Base-by-base conservation (phyloP, 192 early-diverging fungal species). In the Entomortierella parvispora region DNA sequence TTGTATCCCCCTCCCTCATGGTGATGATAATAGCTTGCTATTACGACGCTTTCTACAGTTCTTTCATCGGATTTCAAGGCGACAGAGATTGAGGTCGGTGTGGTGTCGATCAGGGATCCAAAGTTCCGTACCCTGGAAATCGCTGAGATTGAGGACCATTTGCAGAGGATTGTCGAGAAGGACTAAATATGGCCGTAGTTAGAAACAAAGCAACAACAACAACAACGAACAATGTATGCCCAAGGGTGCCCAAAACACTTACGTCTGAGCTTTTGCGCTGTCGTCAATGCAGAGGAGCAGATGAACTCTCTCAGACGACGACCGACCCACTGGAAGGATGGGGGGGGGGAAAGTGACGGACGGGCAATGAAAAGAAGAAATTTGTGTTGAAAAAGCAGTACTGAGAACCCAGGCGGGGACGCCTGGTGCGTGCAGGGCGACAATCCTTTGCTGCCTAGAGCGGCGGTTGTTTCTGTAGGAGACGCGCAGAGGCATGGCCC, bases 61-160 rank as follows among this genome's bases (percentile, higher is more conserved):
- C 86, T 99, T 42, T 90, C 95, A 9, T 89, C 94, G 58, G 97
- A 97, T 83, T 96, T 99, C 69, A 99, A 99, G 84, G 86, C 94
- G 20, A 84, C 88, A n/a, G 98, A 99, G 69, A 86, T 99, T 69
- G 98, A 99, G 79, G 86, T 99, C 62, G 98, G 91, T 9, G 76
- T 98, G 50, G 96, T 99, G 20, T 91, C 89, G 25, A 83, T 84
- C 54, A 89, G 92, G 32, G 82, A 90, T 46, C 88, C 90, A 25
- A 71, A 82, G 58, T 99, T 99, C 90, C 91, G 90, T 51, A 86
- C 85, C 25, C 80, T 99, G 65, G 83, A 85, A 15, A 84, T 84
- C 46, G 82, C 83, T 10, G 93, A 98, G 69, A 99, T 99, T 72
- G 98, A 97, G 47, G 90, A 85, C 48, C 90, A 95, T 76, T 79